Evolutionary conservation across 2,329 filamentous ascomycete genomes (phyloP), one percentile per base, ranked within the genome.

Genomic region (Xylaria sp.): DNA sequence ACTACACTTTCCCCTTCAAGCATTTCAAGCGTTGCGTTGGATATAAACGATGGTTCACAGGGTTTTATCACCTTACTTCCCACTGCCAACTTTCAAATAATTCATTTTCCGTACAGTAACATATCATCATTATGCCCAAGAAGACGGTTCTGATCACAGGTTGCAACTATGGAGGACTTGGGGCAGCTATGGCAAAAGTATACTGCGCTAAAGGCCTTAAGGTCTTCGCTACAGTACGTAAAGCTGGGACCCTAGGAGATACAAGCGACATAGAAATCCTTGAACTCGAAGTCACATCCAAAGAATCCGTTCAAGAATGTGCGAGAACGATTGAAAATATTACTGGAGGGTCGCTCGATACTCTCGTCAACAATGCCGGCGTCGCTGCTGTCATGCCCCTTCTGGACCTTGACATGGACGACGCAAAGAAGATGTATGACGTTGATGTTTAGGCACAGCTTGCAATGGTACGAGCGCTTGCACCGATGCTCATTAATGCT

Each of bases 361-460:
- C 63, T 6, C 58, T 69, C 6, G 61, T 72, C 25, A 72, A 70
- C 59, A 69, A 70, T 46, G 65, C 63, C 18, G 70, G 65, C 28
- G 30, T 12, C 18, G 23, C 18, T 5, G 34, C 41, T 18, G 39
- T 28, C 15, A 63, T 63, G 58, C 65, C 65, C 23, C 39, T 72
- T 18, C 43, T 72, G 12, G 63, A 67, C 23, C n/a, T 60, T n/a
- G 30, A 59, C 25, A 4, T 68, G 3, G 48, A 63, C 12, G 25
- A 66, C 4, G 67, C 67, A 6, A 59, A 60, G 36, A 36, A 20
- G 7, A 8, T 68, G 15, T 66, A 61, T 23, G 60, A 70, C 12
- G 46, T 64, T 12, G 67, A 68, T 36, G 56, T 70, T 41, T 70
- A 58, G 65, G 55, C 45, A 3, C 15, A 56, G 12, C 5, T 70